These are phyloP conservation scores for Astragalus glycyphyllos DNA, from an alignment of 306 rosid species.

Conservation along the genomic window DNA sequence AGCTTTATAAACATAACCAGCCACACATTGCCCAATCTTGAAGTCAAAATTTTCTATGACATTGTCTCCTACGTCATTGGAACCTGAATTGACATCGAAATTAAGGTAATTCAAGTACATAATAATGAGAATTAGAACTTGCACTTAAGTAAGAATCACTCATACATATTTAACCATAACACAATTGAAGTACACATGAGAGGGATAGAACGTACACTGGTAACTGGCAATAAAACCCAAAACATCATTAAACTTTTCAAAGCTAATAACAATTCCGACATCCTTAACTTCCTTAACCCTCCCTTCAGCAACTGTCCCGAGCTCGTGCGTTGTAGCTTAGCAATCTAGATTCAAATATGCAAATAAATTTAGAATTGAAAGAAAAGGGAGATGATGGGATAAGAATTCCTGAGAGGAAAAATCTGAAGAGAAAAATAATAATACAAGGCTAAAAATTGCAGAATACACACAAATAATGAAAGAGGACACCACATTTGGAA, in stretches of 20 bases:
- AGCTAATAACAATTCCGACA: slow-evolving; percentile 72
- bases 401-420: slow-evolving; percentile 17
- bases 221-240: slow-evolving; percentile 78
- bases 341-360: slow-evolving; percentile 60
- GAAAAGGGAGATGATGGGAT: not conserved
- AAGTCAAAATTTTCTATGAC: slow-evolving; percentile 51
- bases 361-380: slow-evolving; percentile 33
- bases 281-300: slow-evolving; percentile 78
- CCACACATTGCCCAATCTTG: slow-evolving; percentile 62
- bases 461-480: not conserved
- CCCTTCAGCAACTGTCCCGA: slow-evolving; percentile 69
- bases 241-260: slow-evolving; percentile 74
- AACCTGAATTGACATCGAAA: slow-evolving; percentile 56
- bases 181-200: not conserved
- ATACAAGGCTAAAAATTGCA: not conserved
- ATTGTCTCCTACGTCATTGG: slow-evolving; percentile 51
- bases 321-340: slow-evolving; percentile 56
- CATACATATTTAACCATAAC: not conserved
- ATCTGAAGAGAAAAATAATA: not conserved
- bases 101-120: not conserved
- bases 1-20: slow-evolving; percentile 82
- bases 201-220: slow-evolving; percentile 64
- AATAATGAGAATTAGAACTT: slow-evolving; percentile 24
- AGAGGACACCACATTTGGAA: too few species aligned
- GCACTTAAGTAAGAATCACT: slow-evolving; percentile 30